These are phyloP conservation scores for Persicaria tinctoria DNA, from an alignment of 148 eudicot species.

Conservation along the genomic window DNA sequence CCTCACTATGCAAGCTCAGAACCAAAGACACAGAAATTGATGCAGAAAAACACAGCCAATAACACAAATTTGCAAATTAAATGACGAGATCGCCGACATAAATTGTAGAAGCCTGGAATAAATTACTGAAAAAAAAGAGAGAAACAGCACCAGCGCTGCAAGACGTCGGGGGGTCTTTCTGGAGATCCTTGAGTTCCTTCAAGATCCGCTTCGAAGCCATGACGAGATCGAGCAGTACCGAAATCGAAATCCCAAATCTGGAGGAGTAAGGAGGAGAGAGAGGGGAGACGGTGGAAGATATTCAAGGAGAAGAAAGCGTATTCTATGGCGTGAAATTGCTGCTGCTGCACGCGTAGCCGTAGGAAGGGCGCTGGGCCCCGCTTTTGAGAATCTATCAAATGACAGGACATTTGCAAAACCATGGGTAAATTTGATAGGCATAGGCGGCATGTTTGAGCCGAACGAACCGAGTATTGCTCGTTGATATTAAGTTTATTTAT, in stretches of 20 bases:
- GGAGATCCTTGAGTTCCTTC: conserved; percentile 83
- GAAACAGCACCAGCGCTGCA: conserved; percentile 52
- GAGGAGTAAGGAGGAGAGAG: background rate
- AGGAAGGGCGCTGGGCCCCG: background rate
- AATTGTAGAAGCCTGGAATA: too few species aligned
- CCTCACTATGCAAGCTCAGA: background rate
- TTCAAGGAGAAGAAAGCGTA: background rate
- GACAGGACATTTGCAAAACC: too few species aligned
- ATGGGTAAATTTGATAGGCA: too few species aligned
- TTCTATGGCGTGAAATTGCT: background rate
- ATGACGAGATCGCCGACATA: too few species aligned
- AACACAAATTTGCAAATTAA: background rate
- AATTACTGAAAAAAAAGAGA: background rate
- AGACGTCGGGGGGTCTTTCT: conserved; percentile 74
- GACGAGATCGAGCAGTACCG: background rate
- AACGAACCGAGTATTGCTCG: too few species aligned
- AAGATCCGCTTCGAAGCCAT: conserved; percentile 72
- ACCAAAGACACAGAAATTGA: background rate
- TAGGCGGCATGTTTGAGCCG: too few species aligned
- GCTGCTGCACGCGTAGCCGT: background rate
- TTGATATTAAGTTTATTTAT: too few species aligned
- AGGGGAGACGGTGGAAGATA: background rate
- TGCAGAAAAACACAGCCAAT: background rate
- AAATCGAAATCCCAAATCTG: background rate
- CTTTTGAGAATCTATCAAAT: background rate